These are phyloP conservation scores for Dioscorea zingiberensis DNA, from an alignment of 106 monocot genomes.

Conservation along the genomic window DNA sequence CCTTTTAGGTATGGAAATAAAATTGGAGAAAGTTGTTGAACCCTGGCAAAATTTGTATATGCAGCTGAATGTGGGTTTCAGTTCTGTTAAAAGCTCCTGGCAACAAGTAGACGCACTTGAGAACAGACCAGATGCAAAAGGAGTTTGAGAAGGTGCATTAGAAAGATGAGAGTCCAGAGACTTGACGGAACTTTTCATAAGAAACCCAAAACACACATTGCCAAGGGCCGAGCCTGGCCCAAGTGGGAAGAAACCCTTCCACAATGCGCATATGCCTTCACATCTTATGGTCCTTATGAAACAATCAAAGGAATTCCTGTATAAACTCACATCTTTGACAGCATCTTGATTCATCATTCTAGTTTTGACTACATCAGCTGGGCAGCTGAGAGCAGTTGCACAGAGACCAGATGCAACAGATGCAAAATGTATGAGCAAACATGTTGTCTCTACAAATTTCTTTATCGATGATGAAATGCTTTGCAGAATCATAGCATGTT, in stretches of 20 bases:
- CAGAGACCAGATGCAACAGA: conserved; percentile 79
- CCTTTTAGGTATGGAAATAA: no score
- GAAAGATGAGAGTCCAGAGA: conserved; percentile 68
- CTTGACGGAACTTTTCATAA: conserved; percentile 57
- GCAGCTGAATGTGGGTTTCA: no score
- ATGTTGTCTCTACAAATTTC: conserved; percentile 53
- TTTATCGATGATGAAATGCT: conserved; percentile 51
- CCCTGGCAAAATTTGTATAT: no score
- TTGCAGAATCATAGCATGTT: conserved; percentile 87
- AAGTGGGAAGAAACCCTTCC: conserved; percentile 93
- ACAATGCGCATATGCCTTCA: conserved; percentile 66
- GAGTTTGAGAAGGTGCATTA: conserved; percentile 13
- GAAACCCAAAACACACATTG: conserved; percentile 95
- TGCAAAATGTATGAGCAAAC: conserved; percentile 68
- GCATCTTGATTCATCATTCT: conserved; percentile 78
- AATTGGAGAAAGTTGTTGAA: no score
- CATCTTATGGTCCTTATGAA: conserved; percentile 57
- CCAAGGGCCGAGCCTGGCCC: conserved; percentile 95
- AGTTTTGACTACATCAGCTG: conserved; percentile 87
- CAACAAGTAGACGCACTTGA: no score
- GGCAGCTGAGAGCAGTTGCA: conserved; percentile 75
- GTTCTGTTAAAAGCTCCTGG: no score
- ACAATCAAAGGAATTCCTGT: conserved; percentile 70
- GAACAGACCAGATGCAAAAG: no score
- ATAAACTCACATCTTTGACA: conserved; percentile 13